Evolutionary conservation across 2,329 filamentous ascomycete species (phyloP).

Genomic region (Davidsoniella neocaledoniae): DNA sequence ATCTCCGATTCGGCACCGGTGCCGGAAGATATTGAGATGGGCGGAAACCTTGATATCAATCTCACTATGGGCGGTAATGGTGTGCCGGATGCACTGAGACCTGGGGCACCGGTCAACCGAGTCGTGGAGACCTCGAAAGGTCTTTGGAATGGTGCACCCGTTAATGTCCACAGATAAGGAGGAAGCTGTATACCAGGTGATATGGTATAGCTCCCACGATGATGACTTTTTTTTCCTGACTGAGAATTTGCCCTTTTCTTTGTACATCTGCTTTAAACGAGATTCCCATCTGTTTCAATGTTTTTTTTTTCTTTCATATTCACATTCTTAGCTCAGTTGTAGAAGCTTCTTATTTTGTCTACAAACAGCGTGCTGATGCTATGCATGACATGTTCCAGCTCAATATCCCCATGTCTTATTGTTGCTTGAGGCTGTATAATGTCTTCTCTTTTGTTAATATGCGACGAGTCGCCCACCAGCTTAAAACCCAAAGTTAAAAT

Average conservation of each 20-base stretch:
- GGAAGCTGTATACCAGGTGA: no score
- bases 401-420: no score
- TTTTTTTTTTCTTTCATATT: not conserved
- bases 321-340: no score
- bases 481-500: no score
- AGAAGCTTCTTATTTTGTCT: no score
- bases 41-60: conserved; percentile 6
- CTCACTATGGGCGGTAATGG: conserved; percentile 17
- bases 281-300: not conserved
- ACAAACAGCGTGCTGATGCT: no score
- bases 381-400: no score
- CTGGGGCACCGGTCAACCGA: conserved; percentile 37
- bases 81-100: conserved; percentile 36
- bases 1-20: conserved; percentile 6
- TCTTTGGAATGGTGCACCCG: conserved; percentile 32
- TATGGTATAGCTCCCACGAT: no score
- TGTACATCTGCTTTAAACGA: not conserved
- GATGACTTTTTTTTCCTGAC: no score
- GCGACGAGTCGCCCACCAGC: no score
- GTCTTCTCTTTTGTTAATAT: no score
- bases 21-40: conserved; percentile 12
- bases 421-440: no score
- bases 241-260: not conserved
- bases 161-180: not conserved
- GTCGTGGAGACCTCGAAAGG: conserved; percentile 48